Base-by-base conservation (phyloP, 2,329 filamentous ascomycete genomes). In the Neurospora crassa region DNA sequence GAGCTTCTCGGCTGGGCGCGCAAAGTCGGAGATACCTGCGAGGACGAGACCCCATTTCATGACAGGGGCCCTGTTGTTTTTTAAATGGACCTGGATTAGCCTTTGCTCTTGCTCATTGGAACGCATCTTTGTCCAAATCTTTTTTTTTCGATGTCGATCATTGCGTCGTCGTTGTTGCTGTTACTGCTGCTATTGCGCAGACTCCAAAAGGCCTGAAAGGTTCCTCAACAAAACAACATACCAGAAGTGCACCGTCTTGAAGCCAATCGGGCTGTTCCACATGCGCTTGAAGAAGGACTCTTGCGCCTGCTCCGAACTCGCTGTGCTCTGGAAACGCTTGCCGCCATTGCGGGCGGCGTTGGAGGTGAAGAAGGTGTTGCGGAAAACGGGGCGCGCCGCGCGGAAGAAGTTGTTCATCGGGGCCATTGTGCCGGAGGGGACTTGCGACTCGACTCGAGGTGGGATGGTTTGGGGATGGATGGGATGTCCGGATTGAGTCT, bases 191-290 rank as follows among this genome's bases (percentile, higher is more conserved):
- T 40, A 11, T 45, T 45, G 18, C n/a, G 34, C 34, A 12, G 29
- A 53, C 20, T 53, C 5, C 11, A 29, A 53, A 53, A 5, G 6
- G 20, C 20, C 11, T 6, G 12, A 14, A 20, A 53, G 12, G 24
- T 24, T 7, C 20, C 47, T 12, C 40, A 40, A 40, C 12, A 41
- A n/a, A n/a, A 29, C 6, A 18, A 79, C 86, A 75, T 85, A 95
- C 95, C 96, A 99, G 85, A 99, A 99, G 83, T 99, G 96, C 78
- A 99, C 96, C 74, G 96, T 99, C 90, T 94, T 94, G 77, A 94
- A 77, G 69, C 92, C 92, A 75, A 94, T 82, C 74, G 92, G 91
- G 81, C 91, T 93, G 81, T 93, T 89, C 91, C 91, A 94, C 86
- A 96, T 88, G 82, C 90, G 90, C 85, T 91, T 89, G 81, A 96